phyloP scores from a whole-genome alignment of 2,329 filamentous ascomycete species.

The Talaromyces piceae region DNA sequence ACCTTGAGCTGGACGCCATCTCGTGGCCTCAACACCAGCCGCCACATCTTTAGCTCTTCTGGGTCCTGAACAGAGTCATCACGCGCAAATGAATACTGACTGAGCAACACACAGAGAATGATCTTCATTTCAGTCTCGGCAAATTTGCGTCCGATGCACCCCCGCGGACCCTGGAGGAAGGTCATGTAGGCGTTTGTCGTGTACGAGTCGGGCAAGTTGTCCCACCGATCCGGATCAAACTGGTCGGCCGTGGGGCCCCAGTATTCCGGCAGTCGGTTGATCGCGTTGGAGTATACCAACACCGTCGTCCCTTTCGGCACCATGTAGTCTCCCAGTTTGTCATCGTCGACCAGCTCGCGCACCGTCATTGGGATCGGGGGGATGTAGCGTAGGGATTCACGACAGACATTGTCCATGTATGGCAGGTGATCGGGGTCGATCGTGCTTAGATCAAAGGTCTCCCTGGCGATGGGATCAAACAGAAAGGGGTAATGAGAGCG shows the following conservation, averaged over 20 bases:
- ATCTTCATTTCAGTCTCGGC: constrained; percentile 32
- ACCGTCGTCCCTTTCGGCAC: constrained; percentile 39
- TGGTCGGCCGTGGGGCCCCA: constrained; percentile 36
- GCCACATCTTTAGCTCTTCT: constrained; percentile 44
- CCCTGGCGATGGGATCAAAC: constrained; percentile 27
- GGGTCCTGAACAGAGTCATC: constrained; percentile 33
- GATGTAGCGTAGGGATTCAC: constrained; percentile 41
- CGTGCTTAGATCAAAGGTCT: constrained; percentile 21
- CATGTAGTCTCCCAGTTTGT: constrained; percentile 33
- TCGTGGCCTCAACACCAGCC: constrained; percentile 39
- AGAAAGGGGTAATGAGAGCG: constrained; percentile 31
- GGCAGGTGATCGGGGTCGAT: constrained; percentile 36
- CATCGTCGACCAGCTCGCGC: constrained; percentile 35
- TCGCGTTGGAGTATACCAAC: constrained; percentile 37
- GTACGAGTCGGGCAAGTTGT: constrained; percentile 29
- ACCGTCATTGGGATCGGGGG: constrained; percentile 42
- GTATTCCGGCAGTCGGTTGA: constrained; percentile 34
- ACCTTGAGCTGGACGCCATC: constrained; percentile 37
- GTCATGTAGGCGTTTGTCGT: constrained; percentile 31
- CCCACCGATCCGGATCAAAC: constrained; percentile 40
- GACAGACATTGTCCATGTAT: constrained; percentile 42
- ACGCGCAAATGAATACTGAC: constrained; percentile 28
- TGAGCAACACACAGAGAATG: constrained; percentile 26
- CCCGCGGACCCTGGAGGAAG: constrained; percentile 25
- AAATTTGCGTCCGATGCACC: constrained; percentile 28